phyloP scores from a whole-genome alignment of 2,329 filamentous ascomycete genomes.

The Nigrospora sphaerica region DNA sequence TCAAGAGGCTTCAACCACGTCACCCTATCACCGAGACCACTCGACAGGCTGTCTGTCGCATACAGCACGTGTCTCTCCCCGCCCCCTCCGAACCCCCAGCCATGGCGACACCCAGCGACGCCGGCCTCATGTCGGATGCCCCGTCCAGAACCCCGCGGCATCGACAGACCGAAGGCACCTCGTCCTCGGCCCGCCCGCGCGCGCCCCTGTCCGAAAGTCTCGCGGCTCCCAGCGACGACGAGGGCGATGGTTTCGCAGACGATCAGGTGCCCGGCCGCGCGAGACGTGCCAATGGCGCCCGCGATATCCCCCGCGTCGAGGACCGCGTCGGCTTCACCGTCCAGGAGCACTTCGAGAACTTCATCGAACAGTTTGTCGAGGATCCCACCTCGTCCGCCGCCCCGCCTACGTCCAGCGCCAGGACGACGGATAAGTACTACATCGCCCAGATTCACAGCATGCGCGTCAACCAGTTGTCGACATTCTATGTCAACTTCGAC shows the following conservation, averaged over 20 bases:
- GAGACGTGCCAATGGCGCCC: conserved; percentile 34
- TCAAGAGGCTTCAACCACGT: too few relatives aligned
- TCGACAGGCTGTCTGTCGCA: too few relatives aligned
- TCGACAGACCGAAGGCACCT: conserved; percentile 39
- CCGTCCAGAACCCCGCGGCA: conserved; percentile 38
- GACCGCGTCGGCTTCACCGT: conserved; percentile 70
- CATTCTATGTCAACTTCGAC: conserved; percentile 79
- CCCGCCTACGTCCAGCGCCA: conserved; percentile 60
- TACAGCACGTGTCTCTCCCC: too few relatives aligned
- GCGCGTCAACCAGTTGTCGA: conserved; percentile 68
- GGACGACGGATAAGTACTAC: conserved; percentile 76
- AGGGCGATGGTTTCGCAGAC: conserved; percentile 55
- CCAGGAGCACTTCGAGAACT: conserved; percentile 70
- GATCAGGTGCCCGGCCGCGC: conserved; percentile 52
- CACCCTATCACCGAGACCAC: too few relatives aligned
- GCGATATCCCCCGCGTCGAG: conserved; percentile 62
- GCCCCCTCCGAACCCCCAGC: not conserved
- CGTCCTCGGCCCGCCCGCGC: conserved; percentile 47
- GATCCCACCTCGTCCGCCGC: conserved; percentile 56
- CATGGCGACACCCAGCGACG: conserved; percentile 50
- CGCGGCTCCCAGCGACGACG: conserved; percentile 55
- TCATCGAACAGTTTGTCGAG: conserved; percentile 73
- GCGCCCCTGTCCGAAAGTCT: conserved; percentile 57
- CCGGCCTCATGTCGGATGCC: conserved; percentile 51
- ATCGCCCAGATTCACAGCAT: conserved; percentile 77